Evolutionary conservation across 2,329 filamentous ascomycete species (phyloP), one percentile per base, ranked within the genome.

Genomic region (Purpureocillium takamizusanense): DNA sequence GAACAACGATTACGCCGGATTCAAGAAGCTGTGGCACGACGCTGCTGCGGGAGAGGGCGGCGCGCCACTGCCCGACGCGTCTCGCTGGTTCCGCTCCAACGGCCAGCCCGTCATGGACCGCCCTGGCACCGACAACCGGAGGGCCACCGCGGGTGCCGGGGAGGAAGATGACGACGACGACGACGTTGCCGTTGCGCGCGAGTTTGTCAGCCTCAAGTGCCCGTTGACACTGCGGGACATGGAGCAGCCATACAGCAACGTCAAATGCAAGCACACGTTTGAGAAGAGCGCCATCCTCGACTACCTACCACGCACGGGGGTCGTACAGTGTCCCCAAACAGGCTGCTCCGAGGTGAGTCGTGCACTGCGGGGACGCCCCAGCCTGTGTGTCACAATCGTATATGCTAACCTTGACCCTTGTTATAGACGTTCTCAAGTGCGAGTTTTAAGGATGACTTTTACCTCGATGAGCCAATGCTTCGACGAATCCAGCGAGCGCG

Each of bases 251-350:
- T 78, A 76, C 51, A 83, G 74, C 39, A 84, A 76, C 49, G 62
- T 54, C 12, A 74, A 75, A 46, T 89, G 84, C 63, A 78, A 74
- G 39, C 84, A 89, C 55, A 79, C 74, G 0, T 89, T 86, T 53
- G 81, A 89, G 52, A 81, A 76, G 55, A 51, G 55, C 2, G 75
- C 76, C 1, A 80, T 89, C 30, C 41, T 74, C 17, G 70, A 76
- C n/a, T 65, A 65, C 43, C 32, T 80, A 66, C 54, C 68, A 68
- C 39, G 51, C 47, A 42, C 51, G 36, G 37, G 60, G 47, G 39
- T 55, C 36, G 64, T 74, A 1, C 65, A 72, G 38, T 88, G 83
- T 53, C 83, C 83, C 0, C 70, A 78, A 41, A 61, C 72, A 3
- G 82, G 83, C 1, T 88, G 83, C 53, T 63, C 66, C 35, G 62